phyloP scores from a whole-genome alignment of 1,284 basidiomycete genomes.

The Tilletiopsis washingtonensis region DNA sequence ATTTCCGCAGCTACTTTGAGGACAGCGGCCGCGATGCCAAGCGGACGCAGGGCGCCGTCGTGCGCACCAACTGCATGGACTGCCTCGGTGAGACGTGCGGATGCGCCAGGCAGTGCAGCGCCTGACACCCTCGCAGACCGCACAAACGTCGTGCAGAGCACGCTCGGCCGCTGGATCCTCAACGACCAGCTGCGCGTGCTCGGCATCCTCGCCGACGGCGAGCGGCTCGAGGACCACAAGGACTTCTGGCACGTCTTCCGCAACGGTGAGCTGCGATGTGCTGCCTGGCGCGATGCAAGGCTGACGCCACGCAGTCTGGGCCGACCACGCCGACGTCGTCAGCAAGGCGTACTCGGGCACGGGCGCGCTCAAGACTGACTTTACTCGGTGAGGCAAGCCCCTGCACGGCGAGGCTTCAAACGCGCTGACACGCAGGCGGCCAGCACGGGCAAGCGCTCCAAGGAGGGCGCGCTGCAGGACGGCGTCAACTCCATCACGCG shows the following conservation, averaged over 20 bases:
- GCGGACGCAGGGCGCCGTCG: conserved; percentile 48
- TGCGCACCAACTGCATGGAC: conserved; percentile 65
- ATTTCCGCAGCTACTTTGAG: conserved; percentile 7
- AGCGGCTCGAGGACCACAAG: conserved; percentile 32
- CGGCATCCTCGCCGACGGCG: conserved; percentile 32
- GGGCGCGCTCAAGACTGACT: conserved; percentile 93
- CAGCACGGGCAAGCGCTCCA: conserved; percentile 74
- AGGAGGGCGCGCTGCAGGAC: conserved; percentile 70
- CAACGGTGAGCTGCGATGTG: conserved; percentile 59
- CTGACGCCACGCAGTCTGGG: conserved; percentile 70
- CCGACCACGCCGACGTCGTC: conserved; percentile 89
- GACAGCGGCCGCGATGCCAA: conserved; percentile 5
- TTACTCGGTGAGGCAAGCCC: conserved; percentile 60
- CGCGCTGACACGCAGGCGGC: too few species aligned
- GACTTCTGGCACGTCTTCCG: conserved; percentile 64
- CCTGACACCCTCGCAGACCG: conserved; percentile 54
- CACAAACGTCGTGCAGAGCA: conserved; percentile 83
- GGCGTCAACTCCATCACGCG: conserved; percentile 76
- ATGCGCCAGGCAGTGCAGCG: neutral
- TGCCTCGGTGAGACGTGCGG: conserved; percentile 53
- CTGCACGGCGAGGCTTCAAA: too few species aligned
- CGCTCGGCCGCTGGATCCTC: conserved; percentile 35
- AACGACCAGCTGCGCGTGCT: conserved; percentile 65
- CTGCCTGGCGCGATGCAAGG: neutral
- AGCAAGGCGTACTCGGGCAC: conserved; percentile 89